Evolutionary conservation across 768 basidiomycete species (phyloP), one percentile per base, ranked within the genome.

Genomic region (Serpula lacrymans): DNA sequence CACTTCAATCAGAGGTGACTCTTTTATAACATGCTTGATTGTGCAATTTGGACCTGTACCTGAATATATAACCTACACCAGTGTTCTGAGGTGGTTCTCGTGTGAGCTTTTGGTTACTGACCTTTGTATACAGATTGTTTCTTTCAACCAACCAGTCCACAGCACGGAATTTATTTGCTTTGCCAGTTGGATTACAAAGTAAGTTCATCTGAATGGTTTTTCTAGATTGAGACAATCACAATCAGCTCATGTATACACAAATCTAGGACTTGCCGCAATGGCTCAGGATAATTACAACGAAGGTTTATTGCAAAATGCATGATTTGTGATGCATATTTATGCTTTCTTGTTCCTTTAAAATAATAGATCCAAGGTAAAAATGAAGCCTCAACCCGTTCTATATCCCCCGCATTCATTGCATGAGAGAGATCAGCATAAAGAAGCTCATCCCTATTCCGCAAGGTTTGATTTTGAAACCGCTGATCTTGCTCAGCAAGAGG

Each of bases 101-200:
- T n/a, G n/a, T n/a, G n/a, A n/a, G n/a, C n/a, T n/a, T n/a, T n/a
- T n/a, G n/a, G n/a, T n/a, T n/a, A n/a, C n/a, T n/a, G n/a, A n/a
- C n/a, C n/a, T 67, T 67, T 7, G 51, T 57, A 16, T 54, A 60
- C 1, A 62, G 48, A 37, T 65, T 64, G 20, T 57, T 48, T 0
- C 49, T 44, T 36, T 67, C 64, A 17, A 60, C 45, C 2, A 47
- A 13, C 64, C 62, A 64, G 36, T 66, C 64, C 9, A 61, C 48
- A 5, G 39, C 55, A 2, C 53, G 50, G 38, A 56, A 65, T 4
- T 37, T 29, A 14, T 41, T 42, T 12, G 29, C 17, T 27, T 53
- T 60, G 1, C 62, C 61, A 2, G 50, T 59, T 3, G 60, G 64
- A 45, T 67, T 66, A n/a, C 53, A 45, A 5, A 65, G 49, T n/a